phyloP scores from a whole-genome alignment of 192 early-diverging fungal species.

The Coemansia sp. region DNA sequence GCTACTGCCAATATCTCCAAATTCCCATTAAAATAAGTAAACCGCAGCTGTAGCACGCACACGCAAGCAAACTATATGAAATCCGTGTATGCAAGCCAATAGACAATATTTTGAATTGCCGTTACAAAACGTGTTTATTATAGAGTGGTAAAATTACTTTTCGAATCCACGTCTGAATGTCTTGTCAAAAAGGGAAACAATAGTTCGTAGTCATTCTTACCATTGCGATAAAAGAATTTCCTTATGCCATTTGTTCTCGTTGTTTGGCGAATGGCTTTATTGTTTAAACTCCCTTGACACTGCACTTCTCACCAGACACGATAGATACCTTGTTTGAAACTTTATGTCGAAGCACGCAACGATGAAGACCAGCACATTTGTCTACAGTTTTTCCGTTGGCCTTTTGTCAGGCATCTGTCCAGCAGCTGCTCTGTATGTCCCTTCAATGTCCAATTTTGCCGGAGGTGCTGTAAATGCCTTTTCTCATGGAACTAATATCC shows the following conservation, averaged over 20 bases:
- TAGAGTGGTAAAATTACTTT: too few species aligned
- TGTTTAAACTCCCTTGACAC: neutral
- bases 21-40: neutral
- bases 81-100: neutral
- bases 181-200: too few species aligned
- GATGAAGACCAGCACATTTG: neutral
- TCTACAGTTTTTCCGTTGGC: neutral
- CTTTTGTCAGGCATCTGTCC: neutral
- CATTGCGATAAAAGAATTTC: neutral
- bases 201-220: neutral
- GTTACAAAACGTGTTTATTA: neutral
- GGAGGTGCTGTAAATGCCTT: slow-evolving; percentile 28
- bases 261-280: neutral
- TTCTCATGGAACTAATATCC: slow-evolving; percentile 36
- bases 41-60: too few species aligned
- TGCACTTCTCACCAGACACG: neutral
- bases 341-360: neutral
- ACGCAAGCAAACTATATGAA: too few species aligned
- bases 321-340: neutral
- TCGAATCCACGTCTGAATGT: neutral
- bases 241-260: neutral
- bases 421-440: slow-evolving; percentile 12
- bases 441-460: slow-evolving; percentile 3
- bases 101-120: too few species aligned
- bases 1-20: neutral